These are phyloP conservation scores for Xylaria multiplex DNA, from an alignment of 2,329 filamentous ascomycete genomes.

Conservation along the genomic window DNA sequence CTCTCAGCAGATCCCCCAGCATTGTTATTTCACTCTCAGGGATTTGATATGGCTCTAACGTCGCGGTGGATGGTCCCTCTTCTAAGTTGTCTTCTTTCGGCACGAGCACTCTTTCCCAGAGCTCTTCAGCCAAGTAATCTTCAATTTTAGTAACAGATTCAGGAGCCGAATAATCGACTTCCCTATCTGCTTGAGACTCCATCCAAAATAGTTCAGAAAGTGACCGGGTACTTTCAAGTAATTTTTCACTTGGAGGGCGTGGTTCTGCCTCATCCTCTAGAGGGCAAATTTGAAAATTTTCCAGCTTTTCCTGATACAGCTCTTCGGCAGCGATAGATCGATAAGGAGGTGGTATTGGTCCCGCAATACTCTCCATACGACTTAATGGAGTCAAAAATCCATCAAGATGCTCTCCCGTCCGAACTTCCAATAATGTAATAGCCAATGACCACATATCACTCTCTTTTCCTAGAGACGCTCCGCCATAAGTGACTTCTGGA, in stretches of 20 bases:
- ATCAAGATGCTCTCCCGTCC: conserved; percentile 1
- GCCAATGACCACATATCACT: conserved; percentile 14
- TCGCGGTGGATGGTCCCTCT: background rate
- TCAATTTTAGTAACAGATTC: background rate
- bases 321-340: conserved; percentile 4
- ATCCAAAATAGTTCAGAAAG: background rate
- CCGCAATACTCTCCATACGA: conserved; percentile 9
- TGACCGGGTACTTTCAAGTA: background rate
- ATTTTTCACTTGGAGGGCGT: conserved; percentile 3
- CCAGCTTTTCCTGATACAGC: background rate
- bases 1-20: background rate
- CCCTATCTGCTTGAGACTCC: background rate
- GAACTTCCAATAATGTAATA: conserved; percentile 1
- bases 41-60: conserved; percentile 1
- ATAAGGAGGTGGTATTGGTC: conserved; percentile 15
- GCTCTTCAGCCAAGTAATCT: background rate
- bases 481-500: conserved; percentile 6
- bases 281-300: background rate
- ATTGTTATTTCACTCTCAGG: background rate
- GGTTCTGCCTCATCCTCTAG: background rate
- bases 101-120: background rate
- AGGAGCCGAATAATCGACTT: background rate
- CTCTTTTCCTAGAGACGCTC: background rate
- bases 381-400: background rate
- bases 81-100: background rate